Base-by-base conservation (phyloP, 306 rosid genomes). In the Lotus japonicus region DNA sequence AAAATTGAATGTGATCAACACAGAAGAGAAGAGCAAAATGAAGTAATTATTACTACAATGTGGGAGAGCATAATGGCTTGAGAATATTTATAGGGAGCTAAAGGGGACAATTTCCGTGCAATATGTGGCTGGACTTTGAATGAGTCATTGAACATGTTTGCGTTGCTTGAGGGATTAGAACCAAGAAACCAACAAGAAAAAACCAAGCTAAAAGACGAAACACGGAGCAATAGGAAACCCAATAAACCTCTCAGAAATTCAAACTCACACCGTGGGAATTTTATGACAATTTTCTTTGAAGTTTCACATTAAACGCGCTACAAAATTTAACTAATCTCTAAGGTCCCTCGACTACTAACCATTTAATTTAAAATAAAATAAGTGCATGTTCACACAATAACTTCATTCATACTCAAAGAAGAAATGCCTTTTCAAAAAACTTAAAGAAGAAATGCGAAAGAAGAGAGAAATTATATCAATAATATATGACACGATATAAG, bases 41-140 rank as follows among this genome's bases (percentile, higher is more conserved):
- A 57, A 17, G 2, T 9, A 14, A 58, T 18, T 7, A 51, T 68
- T 4, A 41, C 48, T 57, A 35, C 33, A 2, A 28, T 72, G 46
- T 0, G 17, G 12, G 59, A 79, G 71, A 74, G 18, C 11, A 64
- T 63, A 0, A 42, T 50, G 9, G 21, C 66, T 64, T 33, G 77
- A 58, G 66, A 51, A 16, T 0, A 6, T 38, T 11, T 67, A 68
- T 74, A 80, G 4, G 43, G 17, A 66, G 35, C 16, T 9, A 4
- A 38, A 48, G 66, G 7, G 45, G 45, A 52, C 6, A 76, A 72
- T 71, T 81, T 72, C 79, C 79, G 54, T 71, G 79, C 21, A 72
- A 68, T 54, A 0, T 18, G 48, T 10, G 53, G 23, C 21, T 10
- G 13, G 21, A 64, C 59, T 72, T 81, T 77, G 85, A 81, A 72